Percentiles rank a stretch among this genome's conserved stretches.
phyloP scores from a whole-genome alignment of 495 filamentous ascomycete genomes.

The Chaetomidium leptoderma region DNA sequence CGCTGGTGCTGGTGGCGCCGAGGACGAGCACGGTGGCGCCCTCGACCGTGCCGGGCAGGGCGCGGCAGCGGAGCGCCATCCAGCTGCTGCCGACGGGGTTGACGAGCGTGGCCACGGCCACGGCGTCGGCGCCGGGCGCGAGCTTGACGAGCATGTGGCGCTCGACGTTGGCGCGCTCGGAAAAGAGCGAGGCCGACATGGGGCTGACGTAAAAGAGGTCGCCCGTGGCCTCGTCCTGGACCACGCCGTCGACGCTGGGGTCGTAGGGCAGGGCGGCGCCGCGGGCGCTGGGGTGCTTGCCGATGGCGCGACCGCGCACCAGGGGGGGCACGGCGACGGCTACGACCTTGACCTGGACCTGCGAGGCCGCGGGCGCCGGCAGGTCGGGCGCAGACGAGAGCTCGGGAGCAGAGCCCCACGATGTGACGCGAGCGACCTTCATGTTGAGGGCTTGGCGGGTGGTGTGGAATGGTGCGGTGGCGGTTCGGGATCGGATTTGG shows the following conservation, averaged over 20 bases:
- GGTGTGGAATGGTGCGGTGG: conserved; percentile 2
- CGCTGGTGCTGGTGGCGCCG: conserved; percentile 13
- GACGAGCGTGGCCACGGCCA: conserved; percentile 12
- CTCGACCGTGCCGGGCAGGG: conserved; percentile 5
- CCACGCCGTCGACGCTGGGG: conserved; percentile 12
- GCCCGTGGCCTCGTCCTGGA: conserved; percentile 8
- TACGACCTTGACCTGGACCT: conserved; percentile 13
- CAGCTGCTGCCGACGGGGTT: conserved; percentile 15
- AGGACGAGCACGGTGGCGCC: conserved; percentile 10
- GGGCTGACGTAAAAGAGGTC: conserved; percentile 9
- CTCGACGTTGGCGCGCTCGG: conserved; percentile 13
- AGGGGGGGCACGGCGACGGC: conserved; percentile 8
- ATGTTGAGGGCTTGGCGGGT: conserved; percentile 6
- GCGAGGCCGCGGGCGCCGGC: conserved; percentile 7
- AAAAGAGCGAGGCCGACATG: conserved; percentile 5
- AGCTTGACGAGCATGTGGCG: conserved; percentile 11
- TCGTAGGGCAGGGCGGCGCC: conserved; percentile 7
- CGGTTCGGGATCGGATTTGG: neutral
- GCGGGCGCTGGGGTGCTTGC: conserved; percentile 5
- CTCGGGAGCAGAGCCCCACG: conserved; percentile 9
- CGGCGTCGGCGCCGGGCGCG: neutral
- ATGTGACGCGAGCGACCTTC: conserved; percentile 11
- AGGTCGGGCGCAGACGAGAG: conserved; percentile 1
- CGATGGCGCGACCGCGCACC: conserved; percentile 11
- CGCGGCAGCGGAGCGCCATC: conserved; percentile 13